Percentiles rank a stretch among this genome's conserved stretches.
Conservation (phyloP, 345 rosid genomes). For the Gossypium sturtianum region DNA sequence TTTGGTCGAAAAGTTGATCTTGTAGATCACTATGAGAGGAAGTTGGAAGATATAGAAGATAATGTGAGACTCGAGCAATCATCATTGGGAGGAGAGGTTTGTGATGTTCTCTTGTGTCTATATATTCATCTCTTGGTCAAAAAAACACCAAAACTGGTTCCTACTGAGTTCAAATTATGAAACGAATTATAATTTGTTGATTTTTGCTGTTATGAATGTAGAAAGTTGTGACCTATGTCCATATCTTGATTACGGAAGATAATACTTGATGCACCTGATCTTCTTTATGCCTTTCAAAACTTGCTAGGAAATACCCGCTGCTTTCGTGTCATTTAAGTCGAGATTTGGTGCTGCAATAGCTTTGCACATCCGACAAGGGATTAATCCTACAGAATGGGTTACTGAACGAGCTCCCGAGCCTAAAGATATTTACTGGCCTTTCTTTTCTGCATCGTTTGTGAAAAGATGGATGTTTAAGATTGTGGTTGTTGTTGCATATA, state of each 20-base stretch:
- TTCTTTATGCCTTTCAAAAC: conserved; percentile 14
- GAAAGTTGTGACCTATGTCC: not conserved
- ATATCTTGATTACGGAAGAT: not conserved
- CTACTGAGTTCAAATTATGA: not conserved
- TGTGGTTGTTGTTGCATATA: conserved; percentile 44
- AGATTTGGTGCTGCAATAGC: conserved; percentile 76
- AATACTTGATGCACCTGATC: conserved; percentile 11
- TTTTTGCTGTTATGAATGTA: not conserved
- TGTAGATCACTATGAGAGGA: conserved; percentile 55
- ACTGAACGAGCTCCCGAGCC: conserved; percentile 91
- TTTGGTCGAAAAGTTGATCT: conserved; percentile 59
- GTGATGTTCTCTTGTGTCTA: conserved; percentile 10
- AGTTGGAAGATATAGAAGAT: conserved; percentile 59
- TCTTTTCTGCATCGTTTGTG: conserved; percentile 76
- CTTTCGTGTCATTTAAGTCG: conserved; percentile 85
- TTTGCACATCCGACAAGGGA: conserved; percentile 67
- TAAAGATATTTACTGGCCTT: conserved; percentile 79
- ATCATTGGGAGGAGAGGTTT: conserved; percentile 53
- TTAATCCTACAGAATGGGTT: conserved; percentile 81
- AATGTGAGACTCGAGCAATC: conserved; percentile 52
- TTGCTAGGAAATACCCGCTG: conserved; percentile 76
- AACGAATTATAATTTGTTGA: not conserved
- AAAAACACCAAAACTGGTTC: not conserved
- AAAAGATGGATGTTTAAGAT: conserved; percentile 67
- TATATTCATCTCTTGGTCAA: not conserved